A percentile compares a stretch with the other conserved stretches of the same genome.
Conservation (phyloP, 805 yeast genomes). For the Teunomyces kruisii region DNA sequence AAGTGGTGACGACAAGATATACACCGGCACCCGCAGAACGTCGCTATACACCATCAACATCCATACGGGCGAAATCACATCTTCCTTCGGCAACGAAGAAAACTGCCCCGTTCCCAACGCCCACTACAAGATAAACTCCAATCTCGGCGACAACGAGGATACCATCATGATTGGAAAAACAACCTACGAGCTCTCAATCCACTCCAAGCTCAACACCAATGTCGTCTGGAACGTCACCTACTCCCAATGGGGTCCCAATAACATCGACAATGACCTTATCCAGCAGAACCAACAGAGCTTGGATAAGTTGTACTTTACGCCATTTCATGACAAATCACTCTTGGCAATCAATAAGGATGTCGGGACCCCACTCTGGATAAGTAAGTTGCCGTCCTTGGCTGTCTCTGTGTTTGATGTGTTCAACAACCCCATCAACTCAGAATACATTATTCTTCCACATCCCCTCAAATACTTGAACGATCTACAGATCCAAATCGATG, state of each 20-base stretch:
- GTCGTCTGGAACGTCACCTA: constrained; percentile 81
- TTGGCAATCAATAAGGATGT: constrained; percentile 69
- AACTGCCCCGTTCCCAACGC: constrained; percentile 36
- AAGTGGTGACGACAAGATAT: constrained; percentile 72
- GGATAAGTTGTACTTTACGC: constrained; percentile 78
- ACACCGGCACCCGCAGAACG: constrained; percentile 81
- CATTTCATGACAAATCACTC: constrained; percentile 77
- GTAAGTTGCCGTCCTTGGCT: constrained; percentile 67
- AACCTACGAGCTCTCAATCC: constrained; percentile 71
- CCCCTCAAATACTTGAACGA: constrained; percentile 51
- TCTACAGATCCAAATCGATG: constrained; percentile 23
- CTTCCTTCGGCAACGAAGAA: constrained; percentile 58
- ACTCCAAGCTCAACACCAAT: constrained; percentile 60
- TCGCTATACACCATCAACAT: constrained; percentile 74
- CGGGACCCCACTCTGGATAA: constrained; percentile 80
- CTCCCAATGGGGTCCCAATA: constrained; percentile 90
- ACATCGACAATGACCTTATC: constrained; percentile 62
- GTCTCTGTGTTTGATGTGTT: constrained; percentile 80
- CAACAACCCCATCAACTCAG: constrained; percentile 18
- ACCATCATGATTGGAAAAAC: constrained; percentile 67
- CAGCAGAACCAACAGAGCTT: constrained; percentile 50
- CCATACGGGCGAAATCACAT: constrained; percentile 67
- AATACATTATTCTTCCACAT: constrained; percentile 64
- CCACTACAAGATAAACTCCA: constrained; percentile 13
- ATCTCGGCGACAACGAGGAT: constrained; percentile 26